Percentiles rank a stretch among this genome's conserved stretches.
These are phyloP conservation scores for Torulaspora franciscae DNA, from an alignment of 805 yeast genomes.

Conservation along the genomic window DNA sequence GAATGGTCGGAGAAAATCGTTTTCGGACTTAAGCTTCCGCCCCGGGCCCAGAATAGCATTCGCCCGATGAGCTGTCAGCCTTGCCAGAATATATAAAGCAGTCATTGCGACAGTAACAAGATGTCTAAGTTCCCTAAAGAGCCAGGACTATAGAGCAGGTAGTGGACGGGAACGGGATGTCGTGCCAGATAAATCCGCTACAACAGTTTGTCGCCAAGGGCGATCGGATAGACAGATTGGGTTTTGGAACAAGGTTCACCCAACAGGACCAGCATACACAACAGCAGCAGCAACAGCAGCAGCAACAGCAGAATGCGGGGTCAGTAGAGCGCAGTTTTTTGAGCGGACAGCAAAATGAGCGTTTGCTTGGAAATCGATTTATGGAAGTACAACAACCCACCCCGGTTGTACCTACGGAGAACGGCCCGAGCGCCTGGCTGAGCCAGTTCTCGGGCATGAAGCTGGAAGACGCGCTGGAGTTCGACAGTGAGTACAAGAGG, in stretches of 20 bases:
- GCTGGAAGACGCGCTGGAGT: constrained; percentile 31
- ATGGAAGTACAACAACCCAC: constrained; percentile 9
- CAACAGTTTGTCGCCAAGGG: constrained; percentile 17
- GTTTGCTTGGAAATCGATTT: constrained; percentile 4
- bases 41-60: not conserved
- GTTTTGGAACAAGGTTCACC: constrained; percentile 2
- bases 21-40: constrained; percentile 1
- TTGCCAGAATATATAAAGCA: not conserved
- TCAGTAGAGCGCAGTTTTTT: constrained; percentile 2
- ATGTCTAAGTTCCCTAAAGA: no score
- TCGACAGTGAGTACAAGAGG: constrained; percentile 27
- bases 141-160: no score
- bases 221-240: constrained; percentile 9
- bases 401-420: constrained; percentile 2
- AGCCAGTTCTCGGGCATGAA: constrained; percentile 28
- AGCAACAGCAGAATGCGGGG: constrained; percentile 4
- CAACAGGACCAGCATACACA: constrained; percentile 6
- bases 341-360: not conserved
- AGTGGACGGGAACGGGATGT: not conserved
- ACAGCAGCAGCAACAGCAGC: constrained; percentile 10
- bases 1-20: not conserved
- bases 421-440: constrained; percentile 15
- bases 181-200: constrained; percentile 24
- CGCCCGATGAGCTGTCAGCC: constrained; percentile 1
- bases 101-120: not conserved